Evolutionary conservation across 2,329 filamentous ascomycete species (phyloP).

Genomic region (Cladophialophora yegresii): DNA sequence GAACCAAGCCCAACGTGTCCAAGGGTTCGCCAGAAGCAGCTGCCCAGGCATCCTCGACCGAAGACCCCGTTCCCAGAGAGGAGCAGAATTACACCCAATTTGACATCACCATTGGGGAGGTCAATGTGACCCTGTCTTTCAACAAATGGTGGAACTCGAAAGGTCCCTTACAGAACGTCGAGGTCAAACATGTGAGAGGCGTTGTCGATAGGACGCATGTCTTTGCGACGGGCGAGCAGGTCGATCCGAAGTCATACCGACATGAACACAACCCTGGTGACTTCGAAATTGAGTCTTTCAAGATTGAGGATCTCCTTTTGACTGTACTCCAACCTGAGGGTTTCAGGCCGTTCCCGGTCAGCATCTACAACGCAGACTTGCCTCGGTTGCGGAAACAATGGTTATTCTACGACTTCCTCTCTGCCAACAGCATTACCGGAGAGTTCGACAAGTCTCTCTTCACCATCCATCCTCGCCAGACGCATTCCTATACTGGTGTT

Average conservation of each 20-base stretch:
- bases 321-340: conserved; percentile 86
- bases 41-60: conserved; percentile 78
- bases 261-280: conserved; percentile 88
- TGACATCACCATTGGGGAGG: conserved; percentile 88
- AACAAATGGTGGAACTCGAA: conserved; percentile 99
- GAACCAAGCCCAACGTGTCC: conserved; percentile 73
- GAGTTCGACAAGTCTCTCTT: conserved; percentile 95
- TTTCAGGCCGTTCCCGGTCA: conserved; percentile 93
- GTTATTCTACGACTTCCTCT: conserved; percentile 96
- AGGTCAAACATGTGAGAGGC: conserved; percentile 88
- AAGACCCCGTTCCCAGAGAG: conserved; percentile 57
- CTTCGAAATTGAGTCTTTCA: conserved; percentile 96
- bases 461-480: conserved; percentile 91
- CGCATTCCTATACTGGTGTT: conserved; percentile 73
- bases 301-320: conserved; percentile 87
- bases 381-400: conserved; percentile 92
- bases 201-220: conserved; percentile 89
- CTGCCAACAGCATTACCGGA: conserved; percentile 92
- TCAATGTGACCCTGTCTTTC: conserved; percentile 95
- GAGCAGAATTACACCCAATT: conserved; percentile 98
- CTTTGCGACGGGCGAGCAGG: conserved; percentile 64
- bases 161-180: conserved; percentile 84
- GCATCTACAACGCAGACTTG: conserved; percentile 93
- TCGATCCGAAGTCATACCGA: conserved; percentile 83
- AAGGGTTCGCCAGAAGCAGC: conserved; percentile 87